These are phyloP conservation scores for Syzygium aromaticum DNA, from an alignment of 345 rosid genomes.

Conservation along the genomic window DNA sequence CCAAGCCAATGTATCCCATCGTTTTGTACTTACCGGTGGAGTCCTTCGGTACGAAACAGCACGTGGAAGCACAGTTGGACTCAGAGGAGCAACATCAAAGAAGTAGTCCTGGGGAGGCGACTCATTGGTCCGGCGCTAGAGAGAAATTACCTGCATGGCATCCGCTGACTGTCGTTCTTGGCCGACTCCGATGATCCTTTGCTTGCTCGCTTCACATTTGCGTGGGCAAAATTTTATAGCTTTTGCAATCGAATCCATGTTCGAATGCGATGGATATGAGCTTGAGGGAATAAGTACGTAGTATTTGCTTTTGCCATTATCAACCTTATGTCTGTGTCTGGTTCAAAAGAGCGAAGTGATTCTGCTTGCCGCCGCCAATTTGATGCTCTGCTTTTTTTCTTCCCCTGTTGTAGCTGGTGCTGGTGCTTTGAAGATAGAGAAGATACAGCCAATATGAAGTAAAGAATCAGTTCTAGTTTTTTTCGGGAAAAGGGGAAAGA, in stretches of 20 bases:
- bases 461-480: not conserved
- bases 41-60: not conserved
- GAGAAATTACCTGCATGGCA: not conserved
- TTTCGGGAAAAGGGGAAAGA: too few relatives aligned
- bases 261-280: not conserved
- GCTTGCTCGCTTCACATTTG: not conserved
- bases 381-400: not conserved
- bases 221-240: rapidly evolving
- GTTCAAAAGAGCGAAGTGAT: not conserved
- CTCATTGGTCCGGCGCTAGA: not conserved
- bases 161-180: not conserved
- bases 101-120: not conserved
- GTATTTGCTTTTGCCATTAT: not conserved
- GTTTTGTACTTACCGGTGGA: not conserved
- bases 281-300: not conserved
- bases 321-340: not conserved
- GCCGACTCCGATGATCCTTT: not conserved
- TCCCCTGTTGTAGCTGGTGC: not conserved
- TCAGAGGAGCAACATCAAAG: not conserved
- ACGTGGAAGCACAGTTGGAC: not conserved
- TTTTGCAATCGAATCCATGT: not conserved
- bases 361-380: not conserved
- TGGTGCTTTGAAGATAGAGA: not conserved
- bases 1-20: not conserved
- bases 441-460: not conserved